Evolutionary conservation across 2,329 filamentous ascomycete species (phyloP).

Genomic region (Curvularia sp.): DNA sequence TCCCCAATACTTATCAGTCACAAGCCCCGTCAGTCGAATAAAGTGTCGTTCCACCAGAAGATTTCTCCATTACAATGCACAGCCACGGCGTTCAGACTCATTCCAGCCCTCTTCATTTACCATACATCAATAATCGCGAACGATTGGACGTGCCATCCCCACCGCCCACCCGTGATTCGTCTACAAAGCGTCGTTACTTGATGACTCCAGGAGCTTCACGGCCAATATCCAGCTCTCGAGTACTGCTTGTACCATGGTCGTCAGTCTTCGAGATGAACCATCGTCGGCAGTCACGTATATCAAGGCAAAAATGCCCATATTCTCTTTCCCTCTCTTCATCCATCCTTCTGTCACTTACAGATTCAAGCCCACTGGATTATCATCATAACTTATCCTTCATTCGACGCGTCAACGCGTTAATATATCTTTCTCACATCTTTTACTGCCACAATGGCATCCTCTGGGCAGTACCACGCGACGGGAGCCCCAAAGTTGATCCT

Average conservation of each 20-base stretch:
- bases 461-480: background rate
- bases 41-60: background rate
- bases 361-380: background rate
- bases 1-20: no score
- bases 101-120: no score
- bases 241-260: background rate
- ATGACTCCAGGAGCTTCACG: background rate
- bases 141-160: background rate
- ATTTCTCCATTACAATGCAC: background rate
- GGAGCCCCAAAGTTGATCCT: background rate
- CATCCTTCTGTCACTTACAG: background rate
- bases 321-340: background rate
- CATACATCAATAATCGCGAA: background rate
- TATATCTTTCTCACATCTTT: background rate
- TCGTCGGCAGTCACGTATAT: background rate
- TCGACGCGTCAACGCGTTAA: background rate
- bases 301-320: background rate
- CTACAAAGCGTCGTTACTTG: background rate
- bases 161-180: background rate
- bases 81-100: no score
- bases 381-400: background rate
- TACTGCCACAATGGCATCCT: constrained; percentile 5
- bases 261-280: background rate
- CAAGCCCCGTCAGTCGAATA: background rate
- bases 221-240: background rate